phyloP scores from a whole-genome alignment of 164 flowering plant species.

The Vitis cinerea region DNA sequence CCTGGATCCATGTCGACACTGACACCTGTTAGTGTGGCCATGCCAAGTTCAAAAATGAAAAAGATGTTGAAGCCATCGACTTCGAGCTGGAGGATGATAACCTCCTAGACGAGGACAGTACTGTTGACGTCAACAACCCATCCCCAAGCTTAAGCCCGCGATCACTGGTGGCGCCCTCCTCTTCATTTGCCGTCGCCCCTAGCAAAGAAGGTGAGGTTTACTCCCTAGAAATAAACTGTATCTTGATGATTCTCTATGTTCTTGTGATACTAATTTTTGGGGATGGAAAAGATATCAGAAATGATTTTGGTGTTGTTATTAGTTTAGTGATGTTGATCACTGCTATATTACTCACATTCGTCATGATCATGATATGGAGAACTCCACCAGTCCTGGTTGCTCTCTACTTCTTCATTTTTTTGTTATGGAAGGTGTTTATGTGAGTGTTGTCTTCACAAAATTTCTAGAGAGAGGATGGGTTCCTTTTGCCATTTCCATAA shows the following conservation, averaged over 20 bases:
- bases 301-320: slow-evolving; percentile 92
- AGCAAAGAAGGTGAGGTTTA: too few species aligned
- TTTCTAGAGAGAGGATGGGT: slow-evolving; percentile 84
- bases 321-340: slow-evolving; percentile 84
- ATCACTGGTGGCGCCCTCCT: too few species aligned
- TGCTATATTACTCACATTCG: slow-evolving; percentile 65
- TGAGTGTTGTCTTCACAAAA: slow-evolving; percentile 69
- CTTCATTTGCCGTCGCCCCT: too few species aligned
- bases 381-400: slow-evolving; percentile 46
- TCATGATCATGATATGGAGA: slow-evolving; percentile 83
- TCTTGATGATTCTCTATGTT: slow-evolving; percentile 70
- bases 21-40: too few species aligned
- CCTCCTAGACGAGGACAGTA: too few species aligned
- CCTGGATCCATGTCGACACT: too few species aligned
- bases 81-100: too few species aligned
- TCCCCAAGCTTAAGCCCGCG: too few species aligned
- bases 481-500: slow-evolving; percentile 77
- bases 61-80: too few species aligned
- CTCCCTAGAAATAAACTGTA: too few species aligned
- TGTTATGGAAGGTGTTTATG: slow-evolving; percentile 68
- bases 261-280: slow-evolving; percentile 73
- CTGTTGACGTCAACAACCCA: too few species aligned
- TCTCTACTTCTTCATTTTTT: slow-evolving; percentile 59
- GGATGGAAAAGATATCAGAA: slow-evolving; percentile 80
- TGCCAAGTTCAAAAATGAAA: too few species aligned